Conservation (phyloP, 148 eudicot genomes). For the Amaranthus palmeri region DNA sequence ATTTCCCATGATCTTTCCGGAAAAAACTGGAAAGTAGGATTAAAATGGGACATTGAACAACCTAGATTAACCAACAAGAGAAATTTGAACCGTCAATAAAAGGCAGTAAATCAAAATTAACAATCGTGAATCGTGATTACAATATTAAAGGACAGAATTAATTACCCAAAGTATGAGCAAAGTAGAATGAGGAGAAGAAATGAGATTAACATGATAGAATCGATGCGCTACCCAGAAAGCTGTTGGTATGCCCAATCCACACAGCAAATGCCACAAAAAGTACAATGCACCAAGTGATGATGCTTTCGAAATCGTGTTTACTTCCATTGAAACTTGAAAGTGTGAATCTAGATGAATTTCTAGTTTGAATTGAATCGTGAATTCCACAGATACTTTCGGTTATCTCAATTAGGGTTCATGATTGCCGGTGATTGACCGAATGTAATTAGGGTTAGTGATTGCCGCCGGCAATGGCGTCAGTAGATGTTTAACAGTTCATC, state of each 20-base stretch:
- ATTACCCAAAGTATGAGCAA: slow-evolving; percentile 58
- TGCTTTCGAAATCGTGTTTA: background rate
- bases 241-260: slow-evolving; percentile 51
- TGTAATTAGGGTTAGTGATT: too few relatives aligned
- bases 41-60: slow-evolving; percentile 51
- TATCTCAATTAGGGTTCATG: too few relatives aligned
- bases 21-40: slow-evolving; percentile 46
- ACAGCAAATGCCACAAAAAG: slow-evolving; percentile 34
- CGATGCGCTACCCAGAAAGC: slow-evolving; percentile 40
- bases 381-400: too few relatives aligned
- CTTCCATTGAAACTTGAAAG: background rate
- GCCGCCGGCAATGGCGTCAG: too few relatives aligned
- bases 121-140: background rate
- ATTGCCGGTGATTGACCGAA: too few relatives aligned
- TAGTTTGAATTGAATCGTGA: too few relatives aligned
- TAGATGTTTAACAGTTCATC: too few relatives aligned
- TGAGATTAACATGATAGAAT: slow-evolving; percentile 39
- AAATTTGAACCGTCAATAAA: slow-evolving; percentile 1
- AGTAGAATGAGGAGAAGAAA: slow-evolving; percentile 41
- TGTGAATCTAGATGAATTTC: too few relatives aligned
- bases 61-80: slow-evolving; percentile 35
- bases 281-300: slow-evolving; percentile 32
- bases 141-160: background rate
- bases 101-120: background rate
- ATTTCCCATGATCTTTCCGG: slow-evolving; percentile 41